Evolutionary conservation across 768 basidiomycete genomes (phyloP).

Genomic region (Lentinula sp.): DNA sequence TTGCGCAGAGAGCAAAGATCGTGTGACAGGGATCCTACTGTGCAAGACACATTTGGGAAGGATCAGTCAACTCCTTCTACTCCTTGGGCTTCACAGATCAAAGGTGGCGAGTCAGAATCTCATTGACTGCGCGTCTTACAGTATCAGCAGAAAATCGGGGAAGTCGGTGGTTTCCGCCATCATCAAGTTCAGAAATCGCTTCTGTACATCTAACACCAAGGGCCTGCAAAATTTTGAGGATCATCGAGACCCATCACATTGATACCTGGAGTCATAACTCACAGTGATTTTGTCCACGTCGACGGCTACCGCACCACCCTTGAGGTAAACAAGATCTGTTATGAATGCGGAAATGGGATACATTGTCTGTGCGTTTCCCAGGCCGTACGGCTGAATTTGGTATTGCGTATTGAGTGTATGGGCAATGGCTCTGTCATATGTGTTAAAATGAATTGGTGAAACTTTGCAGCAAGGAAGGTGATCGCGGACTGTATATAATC

Average conservation of each 20-base stretch:
- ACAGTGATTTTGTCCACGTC: constrained; percentile 61
- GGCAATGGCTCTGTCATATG: constrained; percentile 50
- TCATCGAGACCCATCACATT: neutral
- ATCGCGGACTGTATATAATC: constrained; percentile 71
- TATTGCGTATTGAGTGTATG: constrained; percentile 64
- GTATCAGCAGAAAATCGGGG: constrained; percentile 37
- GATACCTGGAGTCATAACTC: constrained; percentile 6
- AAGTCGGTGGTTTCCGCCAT: constrained; percentile 8
- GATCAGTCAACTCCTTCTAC: too few relatives aligned
- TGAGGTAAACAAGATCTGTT: constrained; percentile 78
- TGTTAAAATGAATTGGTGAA: constrained; percentile 1
- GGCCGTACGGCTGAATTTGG: constrained; percentile 42
- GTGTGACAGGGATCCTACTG: too few relatives aligned
- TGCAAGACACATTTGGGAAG: too few relatives aligned
- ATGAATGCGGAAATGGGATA: constrained; percentile 79
- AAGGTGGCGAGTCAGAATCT: constrained; percentile 10
- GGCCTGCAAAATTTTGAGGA: constrained; percentile 24
- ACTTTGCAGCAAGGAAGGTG: neutral
- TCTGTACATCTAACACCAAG: constrained; percentile 57
- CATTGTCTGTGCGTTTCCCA: constrained; percentile 52
- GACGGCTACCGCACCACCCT: constrained; percentile 54
- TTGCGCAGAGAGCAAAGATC: too few relatives aligned
- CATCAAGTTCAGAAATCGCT: constrained; percentile 25
- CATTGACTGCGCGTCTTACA: constrained; percentile 37
- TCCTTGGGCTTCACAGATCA: neutral